Base-by-base conservation (phyloP, 257 asterid species). In the Plantago ovata region DNA sequence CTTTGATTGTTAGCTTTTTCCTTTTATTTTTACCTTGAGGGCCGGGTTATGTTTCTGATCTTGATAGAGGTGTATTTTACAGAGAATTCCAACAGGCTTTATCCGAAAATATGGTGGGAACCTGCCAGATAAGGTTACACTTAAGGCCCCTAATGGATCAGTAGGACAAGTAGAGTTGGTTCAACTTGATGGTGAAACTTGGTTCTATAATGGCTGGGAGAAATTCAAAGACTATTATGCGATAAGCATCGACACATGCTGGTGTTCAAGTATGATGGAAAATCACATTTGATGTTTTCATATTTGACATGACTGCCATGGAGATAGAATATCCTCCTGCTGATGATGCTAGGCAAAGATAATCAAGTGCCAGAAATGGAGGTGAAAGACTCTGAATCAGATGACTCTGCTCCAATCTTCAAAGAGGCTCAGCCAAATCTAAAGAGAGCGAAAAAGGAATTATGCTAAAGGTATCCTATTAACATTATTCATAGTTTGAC, bases 311-410 rank as follows among this genome's bases (percentile, higher is more conserved):
- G 18, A 36, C 59, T 22, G 72, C 66, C 19, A 14, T 42, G 10
- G 83, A 77, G 47, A 70, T 73, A 13, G 77, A 77, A 21, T 70
- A 77, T 71, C 64, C 68, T 12, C 9, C 10, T n/a, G n/a, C n/a
- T 9, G 11, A 24, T 36, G 7, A 6, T 20, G 7, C n/a, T 19
- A 12, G 7, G 16, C 11, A 33, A 20, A 16, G 11, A 19, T 18
- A 22, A 38, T 60, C 52, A n/a, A 7, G 15, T 18, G 6, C 41
- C 48, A 12, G 18, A 10, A 9, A 11, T 19, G 16, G 12, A 14
- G 38, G 28, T 8, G 9, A 7, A 9, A 32, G 56, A 46, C 3
- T 46, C 38, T 3, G 64, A 44, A 15, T 59, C 64, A 4, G 57
- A 61, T 38, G 65, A 61, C 14, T 61, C 57, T 32, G 57, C 51